These are phyloP conservation scores for Breynia disticha DNA, from an alignment of 441 rosid genomes.

Conservation along the genomic window DNA sequence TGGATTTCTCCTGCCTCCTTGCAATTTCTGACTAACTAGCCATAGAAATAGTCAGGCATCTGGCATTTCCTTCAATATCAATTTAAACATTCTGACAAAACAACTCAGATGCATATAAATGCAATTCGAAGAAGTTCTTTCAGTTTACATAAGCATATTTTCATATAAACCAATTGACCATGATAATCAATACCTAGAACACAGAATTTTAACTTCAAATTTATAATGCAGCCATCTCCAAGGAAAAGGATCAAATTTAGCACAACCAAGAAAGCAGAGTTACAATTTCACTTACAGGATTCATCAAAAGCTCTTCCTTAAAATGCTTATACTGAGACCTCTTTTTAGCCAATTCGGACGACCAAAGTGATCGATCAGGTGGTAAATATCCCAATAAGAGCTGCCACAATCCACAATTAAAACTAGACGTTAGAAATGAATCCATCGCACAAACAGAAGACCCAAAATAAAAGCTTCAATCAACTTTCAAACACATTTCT, in stretches of 20 bases:
- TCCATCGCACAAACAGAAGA: constrained; percentile 2
- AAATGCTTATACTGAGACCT: constrained; percentile 87
- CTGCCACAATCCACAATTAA: constrained; percentile 38
- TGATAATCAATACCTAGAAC: too few species aligned
- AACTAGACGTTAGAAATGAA: background rate
- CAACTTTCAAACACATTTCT: background rate
- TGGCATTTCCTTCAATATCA: too few species aligned
- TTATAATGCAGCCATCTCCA: too few species aligned
- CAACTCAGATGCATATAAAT: too few species aligned
- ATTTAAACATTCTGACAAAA: too few species aligned
- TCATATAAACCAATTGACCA: too few species aligned
- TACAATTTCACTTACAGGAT: constrained; percentile 63
- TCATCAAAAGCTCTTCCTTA: constrained; percentile 78
- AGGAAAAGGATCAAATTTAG: too few species aligned
- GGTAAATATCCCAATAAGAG: constrained; percentile 84
- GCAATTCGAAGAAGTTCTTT: too few species aligned
- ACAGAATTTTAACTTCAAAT: too few species aligned
- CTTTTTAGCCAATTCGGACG: constrained; percentile 67
- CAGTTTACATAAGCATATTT: too few species aligned
- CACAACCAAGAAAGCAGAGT: background rate
- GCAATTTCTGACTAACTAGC: constrained; percentile 97
- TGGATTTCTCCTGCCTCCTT: constrained; percentile 73
- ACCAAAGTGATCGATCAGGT: constrained; percentile 79
- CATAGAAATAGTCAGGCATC: constrained; percentile 59
- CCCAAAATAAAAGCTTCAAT: constrained; percentile 1